phyloP scores from a whole-genome alignment of 2,329 filamentous ascomycete genomes.

The Calonectria honghensis region DNA sequence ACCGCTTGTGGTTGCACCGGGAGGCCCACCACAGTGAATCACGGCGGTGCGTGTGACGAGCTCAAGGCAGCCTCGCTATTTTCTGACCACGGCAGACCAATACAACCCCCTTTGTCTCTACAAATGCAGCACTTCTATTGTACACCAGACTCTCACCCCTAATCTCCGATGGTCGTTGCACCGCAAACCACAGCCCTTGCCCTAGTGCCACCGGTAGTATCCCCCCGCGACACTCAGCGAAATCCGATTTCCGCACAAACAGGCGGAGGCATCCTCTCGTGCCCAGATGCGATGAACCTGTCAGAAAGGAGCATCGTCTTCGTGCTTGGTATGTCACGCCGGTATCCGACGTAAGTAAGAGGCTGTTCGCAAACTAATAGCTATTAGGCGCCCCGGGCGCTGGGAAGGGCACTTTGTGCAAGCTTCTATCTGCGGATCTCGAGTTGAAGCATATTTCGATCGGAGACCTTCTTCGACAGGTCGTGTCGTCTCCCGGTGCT shows the following conservation, averaged over 20 bases:
- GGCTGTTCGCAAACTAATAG: neutral
- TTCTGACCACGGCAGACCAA: neutral
- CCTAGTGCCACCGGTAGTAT: neutral
- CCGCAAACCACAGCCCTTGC: neutral
- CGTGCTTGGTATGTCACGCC: neutral
- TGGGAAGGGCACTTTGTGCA: neutral
- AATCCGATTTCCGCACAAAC: neutral
- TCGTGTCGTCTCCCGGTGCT: neutral
- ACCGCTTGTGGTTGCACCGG: neutral
- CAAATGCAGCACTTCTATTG: neutral
- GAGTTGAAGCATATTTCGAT: neutral
- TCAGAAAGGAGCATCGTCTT: neutral
- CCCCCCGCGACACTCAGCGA: neutral
- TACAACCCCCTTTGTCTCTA: neutral
- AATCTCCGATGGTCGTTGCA: neutral
- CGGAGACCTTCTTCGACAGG: constrained; percentile 2
- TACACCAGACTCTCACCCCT: neutral
- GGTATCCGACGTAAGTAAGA: neutral
- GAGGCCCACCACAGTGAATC: neutral
- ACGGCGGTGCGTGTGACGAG: neutral
- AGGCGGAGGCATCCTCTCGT: neutral
- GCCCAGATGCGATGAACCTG: neutral
- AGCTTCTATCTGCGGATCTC: neutral
- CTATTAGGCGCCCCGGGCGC: neutral
- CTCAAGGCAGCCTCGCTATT: neutral